Evolutionary conservation across 78 protist genomes (phyloP).

Genomic region (Pelomyxa schiedti): DNA sequence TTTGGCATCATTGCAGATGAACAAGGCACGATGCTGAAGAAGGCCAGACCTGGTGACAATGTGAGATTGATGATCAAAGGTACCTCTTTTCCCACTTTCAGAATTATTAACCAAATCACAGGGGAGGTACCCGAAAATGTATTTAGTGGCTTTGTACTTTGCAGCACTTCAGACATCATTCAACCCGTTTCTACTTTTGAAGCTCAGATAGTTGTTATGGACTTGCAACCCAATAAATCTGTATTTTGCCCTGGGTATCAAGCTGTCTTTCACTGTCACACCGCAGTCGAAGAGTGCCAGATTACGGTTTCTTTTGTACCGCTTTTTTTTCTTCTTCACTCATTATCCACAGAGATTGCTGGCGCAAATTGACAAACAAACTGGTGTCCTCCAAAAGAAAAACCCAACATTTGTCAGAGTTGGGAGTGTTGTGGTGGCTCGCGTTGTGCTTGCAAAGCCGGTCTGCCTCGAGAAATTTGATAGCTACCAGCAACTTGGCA

Average conservation of each 20-base stretch:
- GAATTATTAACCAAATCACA: conserved; percentile 55
- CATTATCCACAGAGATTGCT: conserved; percentile 15
- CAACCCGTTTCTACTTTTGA: conserved; percentile 40
- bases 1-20: conserved; percentile 20
- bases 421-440: conserved; percentile 55
- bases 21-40: conserved; percentile 31
- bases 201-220: conserved; percentile 62
- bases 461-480: conserved; percentile 69
- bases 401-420: conserved; percentile 66
- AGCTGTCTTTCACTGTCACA: conserved; percentile 73
- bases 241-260: conserved; percentile 57
- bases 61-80: too few species aligned
- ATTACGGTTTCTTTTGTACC: background rate
- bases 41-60: conserved; percentile 26
- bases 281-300: conserved; percentile 58
- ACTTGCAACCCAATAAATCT: conserved; percentile 40
- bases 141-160: conserved; percentile 20
- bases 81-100: conserved; percentile 68
- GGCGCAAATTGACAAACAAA: conserved; percentile 65
- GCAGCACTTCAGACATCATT: conserved; percentile 26
- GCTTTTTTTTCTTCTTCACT: background rate
- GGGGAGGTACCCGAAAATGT: conserved; percentile 61
- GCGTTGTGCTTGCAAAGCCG: conserved; percentile 33
- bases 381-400: conserved; percentile 51
- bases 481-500: conserved; percentile 69